Evolutionary conservation across 2,329 filamentous ascomycete genomes (phyloP).

Genomic region (Cladobotryum protrusum): DNA sequence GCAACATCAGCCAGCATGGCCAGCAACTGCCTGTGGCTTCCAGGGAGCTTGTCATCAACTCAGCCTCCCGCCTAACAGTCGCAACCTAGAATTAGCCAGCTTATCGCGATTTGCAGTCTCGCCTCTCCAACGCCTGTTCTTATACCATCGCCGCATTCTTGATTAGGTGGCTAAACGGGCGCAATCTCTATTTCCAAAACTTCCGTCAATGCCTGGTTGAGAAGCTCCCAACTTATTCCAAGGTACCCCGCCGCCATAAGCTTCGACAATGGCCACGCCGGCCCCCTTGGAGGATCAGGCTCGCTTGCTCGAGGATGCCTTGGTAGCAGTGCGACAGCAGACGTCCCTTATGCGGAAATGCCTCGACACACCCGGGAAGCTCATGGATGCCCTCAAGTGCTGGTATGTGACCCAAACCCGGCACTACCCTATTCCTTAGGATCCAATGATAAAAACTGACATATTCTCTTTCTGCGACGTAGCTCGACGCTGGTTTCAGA

Average conservation of each 20-base stretch:
- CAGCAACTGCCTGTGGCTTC: not conserved
- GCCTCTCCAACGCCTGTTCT: not conserved
- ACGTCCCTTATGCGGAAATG: conserved; percentile 96
- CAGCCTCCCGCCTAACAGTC: conserved; percentile 6
- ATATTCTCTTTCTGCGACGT: conserved; percentile 12
- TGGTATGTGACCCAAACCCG: conserved; percentile 57
- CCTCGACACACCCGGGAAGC: conserved; percentile 91
- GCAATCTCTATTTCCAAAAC: conserved; percentile 12
- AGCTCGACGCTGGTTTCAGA: conserved; percentile 99
- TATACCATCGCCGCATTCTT: conserved; percentile 2
- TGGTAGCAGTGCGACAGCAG: conserved; percentile 95
- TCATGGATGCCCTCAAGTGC: conserved; percentile 99
- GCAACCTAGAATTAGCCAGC: conserved; percentile 7
- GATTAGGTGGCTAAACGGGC: conserved; percentile 3
- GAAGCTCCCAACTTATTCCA: conserved; percentile 14
- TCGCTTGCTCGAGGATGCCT: conserved; percentile 92
- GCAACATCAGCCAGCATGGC: not conserved
- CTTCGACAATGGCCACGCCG: conserved; percentile 43
- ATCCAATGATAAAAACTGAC: conserved; percentile 6
- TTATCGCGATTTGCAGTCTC: conserved; percentile 9
- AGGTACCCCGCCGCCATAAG: conserved; percentile 27
- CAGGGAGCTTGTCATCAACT: conserved; percentile 7
- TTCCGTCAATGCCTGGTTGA: conserved; percentile 20
- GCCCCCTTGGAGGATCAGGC: conserved; percentile 73
- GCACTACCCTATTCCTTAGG: not conserved